phyloP scores from a whole-genome alignment of 2,329 filamentous ascomycete species.

The Coleophoma cylindrospora region DNA sequence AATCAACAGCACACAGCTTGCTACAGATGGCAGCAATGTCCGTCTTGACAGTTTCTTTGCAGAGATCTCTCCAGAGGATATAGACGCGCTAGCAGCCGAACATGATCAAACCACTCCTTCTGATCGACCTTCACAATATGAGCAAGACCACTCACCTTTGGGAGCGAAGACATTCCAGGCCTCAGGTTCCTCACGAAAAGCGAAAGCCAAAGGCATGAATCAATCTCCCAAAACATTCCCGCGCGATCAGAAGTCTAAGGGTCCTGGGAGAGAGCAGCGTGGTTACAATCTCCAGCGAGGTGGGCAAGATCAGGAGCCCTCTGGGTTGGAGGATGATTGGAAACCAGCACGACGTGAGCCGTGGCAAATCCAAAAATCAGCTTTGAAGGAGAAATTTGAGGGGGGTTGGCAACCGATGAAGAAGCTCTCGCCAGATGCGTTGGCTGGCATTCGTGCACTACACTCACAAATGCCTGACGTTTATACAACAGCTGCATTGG shows the following conservation, averaged over 20 bases:
- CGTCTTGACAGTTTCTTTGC: constrained; percentile 21
- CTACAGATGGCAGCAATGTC: constrained; percentile 10
- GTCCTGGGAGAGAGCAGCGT: not conserved
- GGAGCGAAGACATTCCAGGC: not conserved
- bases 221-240: not conserved
- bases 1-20: constrained; percentile 3
- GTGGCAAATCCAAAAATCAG: constrained; percentile 76
- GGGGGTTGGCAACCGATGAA: constrained; percentile 80
- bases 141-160: not conserved
- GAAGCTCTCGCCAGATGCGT: constrained; percentile 82
- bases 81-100: constrained; percentile 26
- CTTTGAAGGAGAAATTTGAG: constrained; percentile 72
- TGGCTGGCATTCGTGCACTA: constrained; percentile 83
- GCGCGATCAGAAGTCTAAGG: not conserved
- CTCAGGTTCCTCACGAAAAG: not conserved
- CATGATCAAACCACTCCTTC: too few species aligned
- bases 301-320: not conserved
- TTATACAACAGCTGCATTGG: constrained; percentile 70
- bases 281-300: not conserved
- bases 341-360: constrained; percentile 31
- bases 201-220: not conserved
- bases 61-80: constrained; percentile 29
- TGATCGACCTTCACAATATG: not conserved
- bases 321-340: constrained; percentile 8
- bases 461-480: constrained; percentile 70